Evolutionary conservation across 2,329 filamentous ascomycete genomes (phyloP).

Genomic region (Nakataea oryzae): DNA sequence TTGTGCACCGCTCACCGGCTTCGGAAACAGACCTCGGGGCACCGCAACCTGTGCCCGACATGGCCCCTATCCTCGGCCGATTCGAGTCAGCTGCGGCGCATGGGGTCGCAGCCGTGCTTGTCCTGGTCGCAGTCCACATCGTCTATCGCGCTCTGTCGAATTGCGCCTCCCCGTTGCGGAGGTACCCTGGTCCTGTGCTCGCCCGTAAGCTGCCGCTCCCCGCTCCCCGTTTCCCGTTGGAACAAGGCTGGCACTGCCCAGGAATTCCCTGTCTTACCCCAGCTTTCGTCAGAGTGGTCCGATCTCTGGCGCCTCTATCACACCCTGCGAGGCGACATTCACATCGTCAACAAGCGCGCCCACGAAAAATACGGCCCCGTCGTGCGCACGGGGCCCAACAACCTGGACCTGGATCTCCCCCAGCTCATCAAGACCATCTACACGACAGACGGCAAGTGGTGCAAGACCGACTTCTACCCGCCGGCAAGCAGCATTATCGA

Average conservation of each 20-base stretch:
- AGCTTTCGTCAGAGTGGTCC: neutral
- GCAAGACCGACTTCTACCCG: conserved; percentile 3
- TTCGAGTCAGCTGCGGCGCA: neutral
- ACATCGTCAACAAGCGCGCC: neutral
- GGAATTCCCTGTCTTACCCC: no score
- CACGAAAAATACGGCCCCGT: conserved; percentile 22
- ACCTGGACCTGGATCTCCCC: conserved; percentile 24
- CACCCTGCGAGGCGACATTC: neutral
- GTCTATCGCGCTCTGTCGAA: neutral
- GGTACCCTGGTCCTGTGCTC: neutral
- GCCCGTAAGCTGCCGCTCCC: neutral
- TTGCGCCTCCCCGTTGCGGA: neutral
- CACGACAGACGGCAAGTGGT: conserved; percentile 16
- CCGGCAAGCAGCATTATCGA: conserved; percentile 12
- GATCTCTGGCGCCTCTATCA: neutral
- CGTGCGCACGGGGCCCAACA: conserved; percentile 28
- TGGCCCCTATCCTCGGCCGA: neutral
- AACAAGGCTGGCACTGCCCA: neutral
- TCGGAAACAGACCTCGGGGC: neutral
- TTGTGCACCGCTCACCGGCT: neutral
- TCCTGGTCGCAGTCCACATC: neutral
- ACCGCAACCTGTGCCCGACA: neutral
- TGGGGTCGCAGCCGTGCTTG: neutral
- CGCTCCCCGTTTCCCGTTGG: neutral
- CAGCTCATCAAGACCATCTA: conserved; percentile 25